phyloP scores from a whole-genome alignment of 2,329 filamentous ascomycete genomes.

The Madurella fahalii region DNA sequence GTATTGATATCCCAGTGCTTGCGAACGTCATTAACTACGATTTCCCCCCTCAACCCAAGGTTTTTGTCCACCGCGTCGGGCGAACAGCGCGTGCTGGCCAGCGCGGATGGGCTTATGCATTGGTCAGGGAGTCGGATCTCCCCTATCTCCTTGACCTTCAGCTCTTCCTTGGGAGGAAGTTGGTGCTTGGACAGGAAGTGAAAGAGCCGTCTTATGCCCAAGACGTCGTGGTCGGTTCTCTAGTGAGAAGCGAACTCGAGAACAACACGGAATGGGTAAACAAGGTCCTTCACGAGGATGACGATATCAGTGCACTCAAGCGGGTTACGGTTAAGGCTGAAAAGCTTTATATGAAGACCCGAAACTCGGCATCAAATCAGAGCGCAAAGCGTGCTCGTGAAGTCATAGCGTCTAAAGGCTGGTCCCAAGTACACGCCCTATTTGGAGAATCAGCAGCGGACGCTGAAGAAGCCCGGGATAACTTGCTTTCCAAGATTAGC shows the following conservation, averaged over 20 bases:
- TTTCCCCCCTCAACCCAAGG: constrained; percentile 92
- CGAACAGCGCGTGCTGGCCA: constrained; percentile 92
- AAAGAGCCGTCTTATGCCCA: constrained; percentile 67
- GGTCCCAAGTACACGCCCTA: constrained; percentile 72
- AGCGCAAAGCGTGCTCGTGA: constrained; percentile 85
- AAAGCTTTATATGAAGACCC: constrained; percentile 84
- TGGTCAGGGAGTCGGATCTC: constrained; percentile 81
- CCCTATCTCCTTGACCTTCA: constrained; percentile 93
- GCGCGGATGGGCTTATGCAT: constrained; percentile 90
- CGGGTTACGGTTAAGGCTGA: constrained; percentile 82
- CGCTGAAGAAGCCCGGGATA: constrained; percentile 67
- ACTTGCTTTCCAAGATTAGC: constrained; percentile 85
- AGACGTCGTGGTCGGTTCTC: constrained; percentile 76
- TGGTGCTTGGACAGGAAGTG: constrained; percentile 68
- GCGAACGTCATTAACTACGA: constrained; percentile 99
- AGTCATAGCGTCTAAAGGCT: constrained; percentile 64
- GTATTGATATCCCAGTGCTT: constrained; percentile 94
- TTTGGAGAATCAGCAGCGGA: constrained; percentile 68
- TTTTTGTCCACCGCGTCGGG: constrained; percentile 94
- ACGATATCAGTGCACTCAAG: constrained; percentile 68
- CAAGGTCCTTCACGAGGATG: constrained; percentile 70
- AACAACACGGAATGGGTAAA: constrained; percentile 76
- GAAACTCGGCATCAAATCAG: constrained; percentile 83
- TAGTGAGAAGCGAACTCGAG: constrained; percentile 71
- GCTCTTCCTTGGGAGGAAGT: constrained; percentile 81